Conservation (phyloP, 1,284 basidiomycete genomes). For the Leccinum proliferum region DNA sequence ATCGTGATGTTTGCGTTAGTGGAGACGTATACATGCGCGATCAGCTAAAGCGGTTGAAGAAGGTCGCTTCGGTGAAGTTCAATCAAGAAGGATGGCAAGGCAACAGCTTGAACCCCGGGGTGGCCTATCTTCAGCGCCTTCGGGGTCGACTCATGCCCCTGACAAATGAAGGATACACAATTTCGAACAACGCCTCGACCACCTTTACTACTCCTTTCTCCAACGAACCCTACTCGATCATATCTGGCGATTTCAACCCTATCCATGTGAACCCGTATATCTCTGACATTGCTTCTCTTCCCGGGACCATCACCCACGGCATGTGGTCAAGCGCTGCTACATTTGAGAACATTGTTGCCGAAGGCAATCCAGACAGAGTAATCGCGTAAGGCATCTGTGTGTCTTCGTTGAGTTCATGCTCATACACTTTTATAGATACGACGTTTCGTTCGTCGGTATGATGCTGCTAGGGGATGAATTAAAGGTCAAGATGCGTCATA, state of each 20-base stretch:
- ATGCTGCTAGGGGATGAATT: constrained; percentile 92
- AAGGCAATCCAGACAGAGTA: constrained; percentile 90
- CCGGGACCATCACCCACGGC: constrained; percentile 96
- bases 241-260: constrained; percentile 97
- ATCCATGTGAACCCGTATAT: constrained; percentile 99
- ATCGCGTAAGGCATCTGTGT: constrained; percentile 53
- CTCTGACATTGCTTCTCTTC: constrained; percentile 88
- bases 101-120: constrained; percentile 92
- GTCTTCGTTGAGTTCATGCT: constrained; percentile 2
- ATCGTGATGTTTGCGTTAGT: too few relatives aligned
- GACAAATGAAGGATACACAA: constrained; percentile 80
- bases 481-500: constrained; percentile 84
- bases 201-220: constrained; percentile 77
- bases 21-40: too few relatives aligned
- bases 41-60: constrained; percentile 80
- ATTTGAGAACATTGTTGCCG: constrained; percentile 90
- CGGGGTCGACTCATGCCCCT: constrained; percentile 81
- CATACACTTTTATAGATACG: constrained; percentile 52
- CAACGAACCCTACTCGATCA: constrained; percentile 93
- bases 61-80: constrained; percentile 87
- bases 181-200: constrained; percentile 57
- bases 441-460: constrained; percentile 96
- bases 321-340: constrained; percentile 97
- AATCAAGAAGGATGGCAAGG: constrained; percentile 83
- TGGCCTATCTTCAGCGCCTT: constrained; percentile 92